A percentile compares a stretch with the other conserved stretches of the same genome.
Conservation (phyloP, 2,329 filamentous ascomycete species). For the Fusarium globosum region DNA sequence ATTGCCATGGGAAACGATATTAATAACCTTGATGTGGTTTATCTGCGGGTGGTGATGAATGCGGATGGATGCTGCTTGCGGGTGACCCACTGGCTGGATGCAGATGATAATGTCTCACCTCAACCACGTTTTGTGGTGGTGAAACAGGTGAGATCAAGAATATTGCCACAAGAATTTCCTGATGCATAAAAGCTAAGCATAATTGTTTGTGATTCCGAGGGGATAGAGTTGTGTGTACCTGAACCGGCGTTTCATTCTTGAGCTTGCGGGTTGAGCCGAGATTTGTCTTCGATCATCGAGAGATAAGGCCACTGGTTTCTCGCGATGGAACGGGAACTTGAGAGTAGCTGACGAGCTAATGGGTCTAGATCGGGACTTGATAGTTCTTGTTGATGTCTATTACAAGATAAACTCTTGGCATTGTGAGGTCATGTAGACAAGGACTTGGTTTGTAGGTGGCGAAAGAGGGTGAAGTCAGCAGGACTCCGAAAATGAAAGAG, state of each 20-base stretch:
- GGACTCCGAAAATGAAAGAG: rapidly evolving
- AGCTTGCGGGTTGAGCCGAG: neutral
- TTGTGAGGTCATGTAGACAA: neutral
- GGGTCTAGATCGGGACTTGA: rapidly evolving
- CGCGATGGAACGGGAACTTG: neutral
- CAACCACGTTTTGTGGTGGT: neutral
- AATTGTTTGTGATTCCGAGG: neutral
- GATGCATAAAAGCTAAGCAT: rapidly evolving
- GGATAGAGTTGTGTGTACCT: neutral
- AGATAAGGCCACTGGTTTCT: neutral
- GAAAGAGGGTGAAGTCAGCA: rapidly evolving
- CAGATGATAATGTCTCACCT: neutral
- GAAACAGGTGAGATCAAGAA: neutral
- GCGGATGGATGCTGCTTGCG: conserved; percentile 23
- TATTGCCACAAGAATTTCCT: neutral
- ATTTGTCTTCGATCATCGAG: neutral
- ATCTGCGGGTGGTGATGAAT: neutral
- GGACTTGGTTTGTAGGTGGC: rapidly evolving
- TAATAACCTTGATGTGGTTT: neutral
- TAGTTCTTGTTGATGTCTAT: rapidly evolving
- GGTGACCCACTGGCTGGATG: conserved; percentile 16
- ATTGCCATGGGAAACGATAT: neutral
- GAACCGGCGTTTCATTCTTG: neutral
- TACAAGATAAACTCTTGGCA: neutral
- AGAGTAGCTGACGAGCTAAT: neutral